These are phyloP conservation scores for Chlorella sp. DNA, from an alignment of 139 green algal species.

Conservation along the genomic window DNA sequence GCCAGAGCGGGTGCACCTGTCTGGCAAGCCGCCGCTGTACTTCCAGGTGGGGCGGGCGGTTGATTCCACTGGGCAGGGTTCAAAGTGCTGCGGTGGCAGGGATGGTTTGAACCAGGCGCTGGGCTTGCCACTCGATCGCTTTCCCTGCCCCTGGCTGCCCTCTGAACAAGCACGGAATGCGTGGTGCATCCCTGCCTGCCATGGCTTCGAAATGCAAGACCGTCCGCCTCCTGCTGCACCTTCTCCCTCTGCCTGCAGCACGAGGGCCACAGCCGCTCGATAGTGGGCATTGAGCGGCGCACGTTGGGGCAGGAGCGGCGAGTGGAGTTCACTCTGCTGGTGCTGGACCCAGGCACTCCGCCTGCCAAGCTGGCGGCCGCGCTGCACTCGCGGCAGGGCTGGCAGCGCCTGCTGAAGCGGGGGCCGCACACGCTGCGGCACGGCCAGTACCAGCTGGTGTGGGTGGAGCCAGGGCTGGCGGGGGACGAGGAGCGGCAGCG, in stretches of 20 bases:
- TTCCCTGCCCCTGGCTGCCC: too few relatives aligned
- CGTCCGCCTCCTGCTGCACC: not conserved
- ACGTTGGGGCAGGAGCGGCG: not conserved
- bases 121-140: not conserved
- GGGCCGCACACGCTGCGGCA: slow-evolving; percentile 27
- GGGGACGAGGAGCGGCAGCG: not conserved
- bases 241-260: slow-evolving; percentile 7
- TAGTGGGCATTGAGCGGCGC: slow-evolving; percentile 29
- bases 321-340: slow-evolving; percentile 7
- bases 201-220: too few relatives aligned
- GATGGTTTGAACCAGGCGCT: not conserved
- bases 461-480: slow-evolving; percentile 7
- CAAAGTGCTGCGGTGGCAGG: not conserved
- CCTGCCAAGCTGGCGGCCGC: not conserved
- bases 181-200: not conserved
- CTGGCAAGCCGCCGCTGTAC: slow-evolving; percentile 18
- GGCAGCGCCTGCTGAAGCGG: slow-evolving; percentile 33
- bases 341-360: slow-evolving; percentile 16
- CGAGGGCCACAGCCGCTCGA: slow-evolving; percentile 31
- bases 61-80: not conserved
- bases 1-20: not conserved
- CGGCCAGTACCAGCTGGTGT: slow-evolving; percentile 35
- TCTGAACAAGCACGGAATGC: too few relatives aligned
- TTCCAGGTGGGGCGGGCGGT: slow-evolving; percentile 8
- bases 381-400: slow-evolving; percentile 6